Conservation (phyloP, 106 monocot genomes). For the Cymbidium sinense region DNA sequence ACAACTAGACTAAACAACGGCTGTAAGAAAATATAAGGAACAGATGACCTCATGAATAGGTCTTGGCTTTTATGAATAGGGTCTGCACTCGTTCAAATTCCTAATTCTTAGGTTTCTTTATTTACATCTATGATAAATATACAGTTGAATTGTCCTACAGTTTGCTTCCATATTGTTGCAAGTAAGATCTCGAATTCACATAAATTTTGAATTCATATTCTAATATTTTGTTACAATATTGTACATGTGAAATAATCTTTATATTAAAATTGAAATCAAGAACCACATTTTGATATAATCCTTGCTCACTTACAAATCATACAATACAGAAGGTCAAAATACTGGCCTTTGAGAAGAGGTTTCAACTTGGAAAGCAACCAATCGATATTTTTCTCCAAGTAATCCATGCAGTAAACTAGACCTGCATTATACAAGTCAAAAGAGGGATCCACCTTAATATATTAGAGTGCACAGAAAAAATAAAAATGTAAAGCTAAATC, state of each 20-base stretch:
- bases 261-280: neutral
- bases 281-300: neutral
- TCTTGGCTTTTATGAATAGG: neutral
- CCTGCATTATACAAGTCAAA: slow-evolving; percentile 25
- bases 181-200: neutral
- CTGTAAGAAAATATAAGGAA: neutral
- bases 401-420: slow-evolving; percentile 98
- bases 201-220: neutral
- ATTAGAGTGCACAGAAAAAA: neutral
- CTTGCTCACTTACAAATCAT: neutral
- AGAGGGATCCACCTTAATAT: neutral
- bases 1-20: neutral
- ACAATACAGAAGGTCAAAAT: neutral
- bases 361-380: slow-evolving; percentile 82
- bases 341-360: slow-evolving; percentile 71
- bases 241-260: neutral
- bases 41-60: neutral
- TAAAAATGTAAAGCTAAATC: neutral
- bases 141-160: neutral
- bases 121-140: neutral
- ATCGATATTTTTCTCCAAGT: slow-evolving; percentile 91
- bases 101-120: neutral
- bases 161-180: neutral
- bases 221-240: neutral
- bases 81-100: neutral